These are phyloP conservation scores for Capsicum baccatum DNA, from an alignment of 257 asterid species.

Conservation along the genomic window DNA sequence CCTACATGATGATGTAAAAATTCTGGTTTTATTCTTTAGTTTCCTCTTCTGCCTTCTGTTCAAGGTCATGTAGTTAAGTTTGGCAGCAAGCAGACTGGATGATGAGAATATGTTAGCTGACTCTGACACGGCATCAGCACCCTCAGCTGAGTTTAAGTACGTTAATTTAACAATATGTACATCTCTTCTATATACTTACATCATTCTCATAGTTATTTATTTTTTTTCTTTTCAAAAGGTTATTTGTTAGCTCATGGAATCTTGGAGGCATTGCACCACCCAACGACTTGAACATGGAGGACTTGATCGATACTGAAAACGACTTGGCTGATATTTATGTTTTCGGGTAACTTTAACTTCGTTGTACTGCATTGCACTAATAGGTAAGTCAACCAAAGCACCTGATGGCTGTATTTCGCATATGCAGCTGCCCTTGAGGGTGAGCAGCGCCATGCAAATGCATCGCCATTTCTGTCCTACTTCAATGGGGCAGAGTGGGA, in stretches of 20 bases:
- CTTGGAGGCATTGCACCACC: conserved; percentile 71
- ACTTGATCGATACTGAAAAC: conserved; percentile 49
- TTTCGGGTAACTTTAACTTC: conserved; percentile 52
- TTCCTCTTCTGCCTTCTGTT: conserved; percentile 15
- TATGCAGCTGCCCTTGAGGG: not conserved
- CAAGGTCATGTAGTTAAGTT: conserved; percentile 34
- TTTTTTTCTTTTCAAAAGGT: conserved; percentile 38
- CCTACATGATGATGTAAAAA: conserved; percentile 30
- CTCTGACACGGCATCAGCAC: conserved; percentile 29
- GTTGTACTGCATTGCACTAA: not conserved
- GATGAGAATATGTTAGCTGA: conserved; percentile 27
- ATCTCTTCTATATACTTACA: conserved; percentile 20
- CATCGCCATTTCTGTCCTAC: not conserved
- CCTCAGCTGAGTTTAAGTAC: conserved; percentile 38
- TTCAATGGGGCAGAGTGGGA: not conserved
- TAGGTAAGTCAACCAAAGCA: not conserved
- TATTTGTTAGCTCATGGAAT: conserved; percentile 72
- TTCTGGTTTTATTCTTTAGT: not conserved
- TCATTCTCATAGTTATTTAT: conserved; percentile 31
- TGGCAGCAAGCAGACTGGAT: conserved; percentile 37
- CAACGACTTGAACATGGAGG: conserved; percentile 52
- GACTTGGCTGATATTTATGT: conserved; percentile 65
- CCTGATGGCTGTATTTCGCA: conserved; percentile 22
- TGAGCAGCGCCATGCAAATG: conserved; percentile 13
- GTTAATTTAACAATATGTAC: conserved; percentile 29